These are phyloP conservation scores for Melampsora americana DNA, from an alignment of 1,284 basidiomycete species.

Conservation along the genomic window DNA sequence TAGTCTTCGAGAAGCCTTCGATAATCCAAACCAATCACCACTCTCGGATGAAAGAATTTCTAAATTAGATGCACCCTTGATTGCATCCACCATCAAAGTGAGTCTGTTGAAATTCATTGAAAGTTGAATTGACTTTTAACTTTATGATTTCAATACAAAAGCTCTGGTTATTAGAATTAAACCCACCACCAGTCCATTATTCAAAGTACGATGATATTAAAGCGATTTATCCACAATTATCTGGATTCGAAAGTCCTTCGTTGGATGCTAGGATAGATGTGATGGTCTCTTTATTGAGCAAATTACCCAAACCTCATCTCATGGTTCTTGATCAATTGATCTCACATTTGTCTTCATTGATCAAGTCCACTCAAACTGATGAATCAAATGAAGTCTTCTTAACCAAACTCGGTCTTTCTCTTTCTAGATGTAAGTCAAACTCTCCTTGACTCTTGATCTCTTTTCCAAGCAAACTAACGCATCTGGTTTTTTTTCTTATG, in stretches of 20 bases:
- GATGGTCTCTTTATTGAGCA: slow-evolving; percentile 13
- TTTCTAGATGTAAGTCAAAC: slow-evolving; percentile 21
- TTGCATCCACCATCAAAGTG: slow-evolving; percentile 4
- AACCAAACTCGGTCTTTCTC: slow-evolving; percentile 28
- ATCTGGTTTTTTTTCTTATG: too few species aligned
- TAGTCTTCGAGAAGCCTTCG: slow-evolving; percentile 19
- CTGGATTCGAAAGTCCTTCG: slow-evolving; percentile 5
- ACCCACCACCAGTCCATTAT: slow-evolving; percentile 32
- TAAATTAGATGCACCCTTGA: slow-evolving; percentile 19
- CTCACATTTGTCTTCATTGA: slow-evolving; percentile 21
- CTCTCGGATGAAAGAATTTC: slow-evolving; percentile 16
- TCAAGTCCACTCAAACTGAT: slow-evolving; percentile 17
- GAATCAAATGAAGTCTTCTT: slow-evolving; percentile 31
- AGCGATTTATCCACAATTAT: slow-evolving; percentile 29
- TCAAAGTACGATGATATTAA: slow-evolving; percentile 38
- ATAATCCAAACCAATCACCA: slow-evolving; percentile 12
- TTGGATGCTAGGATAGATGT: slow-evolving; percentile 32
- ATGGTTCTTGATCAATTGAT: slow-evolving; percentile 25
- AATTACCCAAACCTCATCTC: slow-evolving; percentile 35
- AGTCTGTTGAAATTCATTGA: not conserved
- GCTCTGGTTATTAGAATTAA: slow-evolving; percentile 31
- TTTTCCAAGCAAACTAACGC: too few species aligned
- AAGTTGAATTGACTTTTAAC: too few species aligned
- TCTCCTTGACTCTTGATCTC: too few species aligned
- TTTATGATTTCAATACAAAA: not conserved